Percentiles rank a stretch among this genome's conserved stretches.
phyloP scores from a whole-genome alignment of 495 filamentous ascomycete species.

The Hypoxylon cercidicola region DNA sequence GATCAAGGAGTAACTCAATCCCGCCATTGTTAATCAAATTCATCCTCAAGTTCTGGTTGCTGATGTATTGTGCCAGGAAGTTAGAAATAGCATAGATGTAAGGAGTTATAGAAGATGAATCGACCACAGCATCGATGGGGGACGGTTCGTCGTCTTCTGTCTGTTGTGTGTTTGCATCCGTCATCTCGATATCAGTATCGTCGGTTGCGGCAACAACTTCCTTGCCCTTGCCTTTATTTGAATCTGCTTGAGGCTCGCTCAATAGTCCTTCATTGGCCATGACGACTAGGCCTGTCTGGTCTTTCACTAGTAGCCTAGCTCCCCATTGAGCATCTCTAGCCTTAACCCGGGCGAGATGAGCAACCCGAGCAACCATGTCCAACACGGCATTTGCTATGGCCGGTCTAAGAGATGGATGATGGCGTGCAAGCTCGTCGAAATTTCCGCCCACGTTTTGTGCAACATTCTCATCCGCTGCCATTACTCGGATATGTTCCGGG shows the following conservation, averaged over 20 bases:
- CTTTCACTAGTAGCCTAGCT: conserved; percentile 77
- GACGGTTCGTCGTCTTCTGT: conserved; percentile 27
- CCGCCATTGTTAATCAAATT: conserved; percentile 82
- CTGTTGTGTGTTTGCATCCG: conserved; percentile 54
- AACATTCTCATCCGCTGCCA: conserved; percentile 77
- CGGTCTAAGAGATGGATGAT: conserved; percentile 85
- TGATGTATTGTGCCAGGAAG: conserved; percentile 82
- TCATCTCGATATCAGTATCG: conserved; percentile 68
- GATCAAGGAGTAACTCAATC: conserved; percentile 84
- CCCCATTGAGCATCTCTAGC: conserved; percentile 76
- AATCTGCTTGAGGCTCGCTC: conserved; percentile 10
- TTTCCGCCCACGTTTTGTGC: conserved; percentile 74
- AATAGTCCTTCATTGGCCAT: conserved; percentile 58
- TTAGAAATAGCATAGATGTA: conserved; percentile 78
- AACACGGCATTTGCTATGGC: conserved; percentile 82
- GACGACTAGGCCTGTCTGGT: conserved; percentile 59
- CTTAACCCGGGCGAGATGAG: conserved; percentile 72
- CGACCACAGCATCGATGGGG: conserved; percentile 12
- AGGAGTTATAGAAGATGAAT: conserved; percentile 57
- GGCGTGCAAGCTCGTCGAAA: conserved; percentile 93
- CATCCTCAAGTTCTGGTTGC: conserved; percentile 77
- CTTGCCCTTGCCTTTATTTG: conserved; percentile 55
- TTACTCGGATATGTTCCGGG: conserved; percentile 82
- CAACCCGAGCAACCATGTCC: conserved; percentile 83
- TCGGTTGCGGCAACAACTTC: conserved; percentile 45